Conservation (phyloP, 345 rosid genomes). For the Raphanus raphanistrum region DNA sequence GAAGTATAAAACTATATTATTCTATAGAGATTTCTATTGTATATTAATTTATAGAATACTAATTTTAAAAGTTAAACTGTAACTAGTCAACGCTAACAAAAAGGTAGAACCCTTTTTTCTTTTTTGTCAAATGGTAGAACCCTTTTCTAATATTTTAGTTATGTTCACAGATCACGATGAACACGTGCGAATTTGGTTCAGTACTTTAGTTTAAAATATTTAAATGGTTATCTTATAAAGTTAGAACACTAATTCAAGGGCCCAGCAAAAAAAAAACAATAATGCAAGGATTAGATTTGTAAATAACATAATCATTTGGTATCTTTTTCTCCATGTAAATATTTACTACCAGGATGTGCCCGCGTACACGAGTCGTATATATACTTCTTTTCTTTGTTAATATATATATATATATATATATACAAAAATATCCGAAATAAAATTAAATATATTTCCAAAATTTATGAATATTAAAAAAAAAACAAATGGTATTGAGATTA, state of each 20-base stretch:
- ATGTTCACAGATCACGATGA: constrained; percentile 30
- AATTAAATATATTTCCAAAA: no score
- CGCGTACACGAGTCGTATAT: background rate
- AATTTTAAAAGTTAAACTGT: no score
- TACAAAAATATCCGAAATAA: no score
- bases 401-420: no score
- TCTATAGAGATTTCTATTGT: no score
- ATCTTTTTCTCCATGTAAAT: background rate
- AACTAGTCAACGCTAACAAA: constrained; percentile 20
- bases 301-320: background rate
- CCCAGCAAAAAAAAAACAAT: background rate
- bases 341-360: background rate
- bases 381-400: no score
- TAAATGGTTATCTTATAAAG: background rate
- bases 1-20: no score
- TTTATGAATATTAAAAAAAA: no score
- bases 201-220: background rate
- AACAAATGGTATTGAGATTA: no score
- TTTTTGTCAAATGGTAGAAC: background rate
- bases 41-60: no score
- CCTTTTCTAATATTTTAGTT: constrained; percentile 6
- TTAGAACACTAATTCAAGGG: no score
- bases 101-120: background rate
- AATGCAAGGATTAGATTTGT: background rate
- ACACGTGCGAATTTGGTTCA: constrained; percentile 25